Evolutionary conservation across 2,329 filamentous ascomycete genomes (phyloP), one percentile per base, ranked within the genome.

Genomic region (Colletotrichum liriopes): DNA sequence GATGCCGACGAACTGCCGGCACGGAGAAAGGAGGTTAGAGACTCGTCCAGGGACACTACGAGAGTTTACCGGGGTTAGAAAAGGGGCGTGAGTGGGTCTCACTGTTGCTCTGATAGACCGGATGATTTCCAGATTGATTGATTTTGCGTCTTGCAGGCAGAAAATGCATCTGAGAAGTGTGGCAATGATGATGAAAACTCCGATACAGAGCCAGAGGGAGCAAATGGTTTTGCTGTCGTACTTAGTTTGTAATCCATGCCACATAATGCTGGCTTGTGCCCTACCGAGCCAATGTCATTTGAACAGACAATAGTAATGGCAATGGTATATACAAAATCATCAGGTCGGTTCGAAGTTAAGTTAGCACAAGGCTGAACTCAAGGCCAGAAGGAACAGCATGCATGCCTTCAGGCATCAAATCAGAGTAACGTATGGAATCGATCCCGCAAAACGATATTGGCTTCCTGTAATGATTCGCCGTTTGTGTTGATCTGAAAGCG

Each of bases 361-460:
- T 58, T 4, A 61, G 41, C 41, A 37, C 41, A 18, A 43, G 2
- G 18, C 18, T 37, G 8, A 43, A 39, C 35, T 16, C n/a, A 23
- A 3, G 11, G 16, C 29, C 12, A 1, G 43, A 65, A 85, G 82
- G 71, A 81, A 85, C 26, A 85, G 75, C 77, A 85, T 83, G 73
- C 81, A 82, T 3, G 79, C 82, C 73, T 85, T 86, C 41, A 86
- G 75, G 59, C 78, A 75, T 81, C 84, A 85, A 29, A 85, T 84
- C 23, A 85, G 73, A 6, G 81, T 81, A 12, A 82, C 79, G 68
- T 85, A 85, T 55, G 81, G 78, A 52, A 78, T 77, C 84, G 84
- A 85, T 26, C 81, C 82, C 0, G 80, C 79, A 29, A 81, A 60
- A 7, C 81, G 75, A 56, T 77, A 80, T 35, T 77, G 77, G 41